These are phyloP conservation scores for Periglandula ipomoeae DNA, from an alignment of 2,329 filamentous ascomycete genomes.

Conservation along the genomic window DNA sequence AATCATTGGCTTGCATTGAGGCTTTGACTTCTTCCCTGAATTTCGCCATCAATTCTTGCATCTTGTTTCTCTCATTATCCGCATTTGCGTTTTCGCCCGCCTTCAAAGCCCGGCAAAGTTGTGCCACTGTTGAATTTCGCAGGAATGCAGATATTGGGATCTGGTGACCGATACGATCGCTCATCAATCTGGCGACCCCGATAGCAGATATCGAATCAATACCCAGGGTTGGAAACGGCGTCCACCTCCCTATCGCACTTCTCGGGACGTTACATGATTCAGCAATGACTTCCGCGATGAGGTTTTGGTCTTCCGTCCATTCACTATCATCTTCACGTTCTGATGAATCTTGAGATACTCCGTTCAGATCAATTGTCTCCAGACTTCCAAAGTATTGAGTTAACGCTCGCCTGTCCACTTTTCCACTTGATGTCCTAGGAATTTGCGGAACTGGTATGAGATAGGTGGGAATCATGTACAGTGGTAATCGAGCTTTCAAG, in stretches of 20 bases:
- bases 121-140: constrained; percentile 56
- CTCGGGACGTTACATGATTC: constrained; percentile 35
- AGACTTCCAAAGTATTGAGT: constrained; percentile 37
- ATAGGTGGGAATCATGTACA: constrained; percentile 72
- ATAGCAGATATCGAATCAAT: constrained; percentile 81
- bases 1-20: constrained; percentile 13
- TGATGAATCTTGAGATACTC: constrained; percentile 15
- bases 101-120: constrained; percentile 36
- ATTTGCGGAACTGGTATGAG: constrained; percentile 61
- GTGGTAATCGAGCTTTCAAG: constrained; percentile 49
- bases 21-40: constrained; percentile 3
- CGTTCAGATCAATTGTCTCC: constrained; percentile 32
- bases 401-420: constrained; percentile 56
- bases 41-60: constrained; percentile 17
- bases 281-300: constrained; percentile 47
- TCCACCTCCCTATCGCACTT: constrained; percentile 47
- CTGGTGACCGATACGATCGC: constrained; percentile 31
- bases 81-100: not conserved
- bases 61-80: not conserved
- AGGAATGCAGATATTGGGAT: constrained; percentile 62
- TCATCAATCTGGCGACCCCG: constrained; percentile 50
- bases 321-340: constrained; percentile 23
- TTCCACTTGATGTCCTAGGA: constrained; percentile 66
- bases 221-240: constrained; percentile 69
- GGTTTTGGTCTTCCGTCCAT: constrained; percentile 47